Evolutionary conservation across 352 stramenopile species (phyloP).

Genomic region (Phytophthora sojae): DNA sequence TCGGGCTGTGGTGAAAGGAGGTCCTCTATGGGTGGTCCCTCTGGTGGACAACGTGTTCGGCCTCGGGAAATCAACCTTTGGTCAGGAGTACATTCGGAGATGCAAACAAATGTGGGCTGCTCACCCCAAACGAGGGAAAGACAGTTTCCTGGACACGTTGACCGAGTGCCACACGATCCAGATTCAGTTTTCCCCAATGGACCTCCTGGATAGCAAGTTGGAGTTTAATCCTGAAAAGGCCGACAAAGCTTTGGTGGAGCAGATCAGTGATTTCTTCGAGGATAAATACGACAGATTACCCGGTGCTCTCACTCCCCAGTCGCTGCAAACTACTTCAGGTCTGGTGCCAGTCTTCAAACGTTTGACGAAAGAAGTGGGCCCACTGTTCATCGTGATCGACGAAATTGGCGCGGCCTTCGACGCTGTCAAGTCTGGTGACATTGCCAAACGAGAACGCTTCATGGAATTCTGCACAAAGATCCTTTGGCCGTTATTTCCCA

Average conservation of each 20-base stretch:
- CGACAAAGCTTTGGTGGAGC: background rate
- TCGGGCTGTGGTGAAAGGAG: background rate
- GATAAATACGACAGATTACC: background rate
- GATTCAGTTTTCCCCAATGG: background rate
- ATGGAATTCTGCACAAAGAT: background rate
- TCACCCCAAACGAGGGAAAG: background rate
- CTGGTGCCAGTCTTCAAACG: too few species aligned
- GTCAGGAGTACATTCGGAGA: slow-evolving; percentile 11
- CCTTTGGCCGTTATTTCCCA: too few species aligned
- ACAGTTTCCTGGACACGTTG: background rate
- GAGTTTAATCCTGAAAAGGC: background rate
- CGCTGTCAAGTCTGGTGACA: too few species aligned
- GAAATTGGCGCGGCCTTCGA: slow-evolving; percentile 26
- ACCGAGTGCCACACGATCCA: slow-evolving; percentile 16
- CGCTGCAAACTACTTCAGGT: too few species aligned
- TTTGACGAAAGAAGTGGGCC: slow-evolving; percentile 26
- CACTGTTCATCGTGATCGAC: slow-evolving; percentile 36
- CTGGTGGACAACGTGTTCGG: slow-evolving; percentile 16
- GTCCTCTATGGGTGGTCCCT: slow-evolving; percentile 7
- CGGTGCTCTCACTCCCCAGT: background rate
- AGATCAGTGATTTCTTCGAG: too few species aligned
- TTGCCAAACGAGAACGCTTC: too few species aligned
- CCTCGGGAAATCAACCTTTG: slow-evolving; percentile 22
- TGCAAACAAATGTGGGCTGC: background rate
- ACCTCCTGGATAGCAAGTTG: background rate